Conservation (phyloP, 75 land plant genomes). For the Chamaecyparis obtusa region DNA sequence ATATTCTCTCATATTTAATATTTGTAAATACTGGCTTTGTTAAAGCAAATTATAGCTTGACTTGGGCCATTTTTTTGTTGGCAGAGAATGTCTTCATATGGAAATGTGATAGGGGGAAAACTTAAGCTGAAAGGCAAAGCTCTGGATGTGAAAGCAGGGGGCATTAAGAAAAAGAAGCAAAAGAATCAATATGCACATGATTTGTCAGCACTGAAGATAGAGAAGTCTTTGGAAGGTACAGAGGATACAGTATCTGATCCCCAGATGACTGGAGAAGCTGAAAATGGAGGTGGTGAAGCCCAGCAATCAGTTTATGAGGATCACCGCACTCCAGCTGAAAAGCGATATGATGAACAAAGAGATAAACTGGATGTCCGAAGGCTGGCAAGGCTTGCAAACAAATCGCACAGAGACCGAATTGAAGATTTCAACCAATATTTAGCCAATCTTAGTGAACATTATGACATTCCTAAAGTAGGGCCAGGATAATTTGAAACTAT, state of each 20-base stretch:
- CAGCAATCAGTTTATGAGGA: conserved; percentile 38
- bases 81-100: conserved; percentile 54
- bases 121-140: conserved; percentile 94
- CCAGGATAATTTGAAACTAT: conserved; percentile 49
- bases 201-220: not conserved
- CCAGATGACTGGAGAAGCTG: conserved; percentile 23
- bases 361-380: conserved; percentile 49
- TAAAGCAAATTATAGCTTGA: not conserved
- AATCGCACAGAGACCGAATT: conserved; percentile 86
- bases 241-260: conserved; percentile 11
- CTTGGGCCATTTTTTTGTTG: not conserved
- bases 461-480: conserved; percentile 97
- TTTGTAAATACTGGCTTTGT: not conserved
- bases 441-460: conserved; percentile 95
- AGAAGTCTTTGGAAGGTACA: not conserved
- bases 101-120: conserved; percentile 86
- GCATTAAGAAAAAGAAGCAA: conserved; percentile 78
- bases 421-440: conserved; percentile 92
- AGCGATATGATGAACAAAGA: conserved; percentile 77
- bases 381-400: conserved; percentile 70
- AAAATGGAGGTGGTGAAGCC: conserved; percentile 39
- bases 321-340: conserved; percentile 88
- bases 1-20: not conserved
- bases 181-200: conserved; percentile 28
- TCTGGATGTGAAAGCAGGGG: conserved; percentile 79